A percentile compares a stretch with the other conserved stretches of the same genome.
Evolutionary conservation across 1,139 yeast genomes (phyloP).

Genomic region (Magnusiomyces paraingens): DNA sequence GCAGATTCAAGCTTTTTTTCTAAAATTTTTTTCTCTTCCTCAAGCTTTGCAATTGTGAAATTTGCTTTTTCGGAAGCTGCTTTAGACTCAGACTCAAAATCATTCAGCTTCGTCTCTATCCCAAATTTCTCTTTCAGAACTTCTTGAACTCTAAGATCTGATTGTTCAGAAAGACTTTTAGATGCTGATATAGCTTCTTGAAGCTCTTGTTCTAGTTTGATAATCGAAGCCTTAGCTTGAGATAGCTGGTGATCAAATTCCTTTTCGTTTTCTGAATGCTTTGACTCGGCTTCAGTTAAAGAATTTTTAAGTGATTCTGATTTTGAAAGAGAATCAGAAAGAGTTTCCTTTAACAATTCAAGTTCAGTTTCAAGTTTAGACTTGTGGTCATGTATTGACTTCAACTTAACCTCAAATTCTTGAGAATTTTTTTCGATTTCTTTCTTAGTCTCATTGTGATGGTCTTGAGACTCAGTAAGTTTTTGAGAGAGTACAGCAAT

Average conservation of each 20-base stretch:
- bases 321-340: neutral
- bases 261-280: neutral
- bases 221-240: neutral
- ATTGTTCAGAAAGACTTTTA: too few species aligned
- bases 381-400: neutral
- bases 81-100: neutral
- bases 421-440: neutral
- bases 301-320: neutral
- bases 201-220: neutral
- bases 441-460: neutral
- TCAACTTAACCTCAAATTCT: neutral
- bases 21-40: conserved; percentile 5
- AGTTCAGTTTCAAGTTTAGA: neutral
- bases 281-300: neutral
- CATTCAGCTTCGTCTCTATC: neutral
- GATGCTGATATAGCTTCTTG: too few species aligned
- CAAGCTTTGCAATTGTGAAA: neutral
- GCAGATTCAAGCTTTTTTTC: neutral
- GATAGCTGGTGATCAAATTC: neutral
- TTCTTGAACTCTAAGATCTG: neutral
- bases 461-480: neutral
- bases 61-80: neutral
- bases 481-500: neutral
- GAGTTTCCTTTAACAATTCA: neutral
- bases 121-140: neutral